phyloP scores from a whole-genome alignment of 2,329 filamentous ascomycete genomes.

The Aspergillus thermomutatus region DNA sequence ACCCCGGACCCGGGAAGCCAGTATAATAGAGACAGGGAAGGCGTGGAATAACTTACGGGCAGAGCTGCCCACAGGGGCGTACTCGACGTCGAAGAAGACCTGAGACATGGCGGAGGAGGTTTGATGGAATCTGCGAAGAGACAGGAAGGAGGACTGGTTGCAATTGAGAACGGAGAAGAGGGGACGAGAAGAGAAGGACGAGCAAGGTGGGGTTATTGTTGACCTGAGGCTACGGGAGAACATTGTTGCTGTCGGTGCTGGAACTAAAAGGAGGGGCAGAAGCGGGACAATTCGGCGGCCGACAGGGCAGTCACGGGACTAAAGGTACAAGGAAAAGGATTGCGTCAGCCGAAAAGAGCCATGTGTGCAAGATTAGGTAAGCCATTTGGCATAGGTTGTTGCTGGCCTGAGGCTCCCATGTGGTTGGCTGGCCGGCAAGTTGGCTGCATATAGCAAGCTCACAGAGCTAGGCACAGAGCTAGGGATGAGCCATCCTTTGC shows the following conservation, averaged over 20 bases:
- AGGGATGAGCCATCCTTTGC: neutral
- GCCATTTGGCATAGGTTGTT: neutral
- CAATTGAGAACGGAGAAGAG: conserved; percentile 32
- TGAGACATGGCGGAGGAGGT: conserved; percentile 70
- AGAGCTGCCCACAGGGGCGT: conserved; percentile 41
- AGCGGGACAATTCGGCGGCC: conserved; percentile 25
- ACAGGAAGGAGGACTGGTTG: conserved; percentile 28
- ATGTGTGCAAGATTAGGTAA: conserved; percentile 11
- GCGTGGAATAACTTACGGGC: conserved; percentile 24
- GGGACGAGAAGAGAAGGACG: conserved; percentile 36
- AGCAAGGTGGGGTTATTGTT: conserved; percentile 44
- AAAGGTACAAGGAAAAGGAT: neutral
- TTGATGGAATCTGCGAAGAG: conserved; percentile 56
- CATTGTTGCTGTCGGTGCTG: conserved; percentile 30
- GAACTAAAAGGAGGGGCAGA: conserved; percentile 27
- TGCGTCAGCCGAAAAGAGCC: conserved; percentile 16
- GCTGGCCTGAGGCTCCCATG: conserved; percentile 9
- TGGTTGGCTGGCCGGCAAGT: conserved; percentile 1
- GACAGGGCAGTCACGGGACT: conserved; percentile 2
- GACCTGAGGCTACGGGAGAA: conserved; percentile 40
- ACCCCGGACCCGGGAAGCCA: conserved; percentile 10
- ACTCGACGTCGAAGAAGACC: conserved; percentile 72
- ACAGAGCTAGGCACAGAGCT: neutral
- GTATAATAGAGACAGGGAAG: conserved; percentile 11
- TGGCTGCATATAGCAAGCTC: neutral